Evolutionary conservation across 2,329 filamentous ascomycete species (phyloP).

Genomic region (Penicillium sp.): DNA sequence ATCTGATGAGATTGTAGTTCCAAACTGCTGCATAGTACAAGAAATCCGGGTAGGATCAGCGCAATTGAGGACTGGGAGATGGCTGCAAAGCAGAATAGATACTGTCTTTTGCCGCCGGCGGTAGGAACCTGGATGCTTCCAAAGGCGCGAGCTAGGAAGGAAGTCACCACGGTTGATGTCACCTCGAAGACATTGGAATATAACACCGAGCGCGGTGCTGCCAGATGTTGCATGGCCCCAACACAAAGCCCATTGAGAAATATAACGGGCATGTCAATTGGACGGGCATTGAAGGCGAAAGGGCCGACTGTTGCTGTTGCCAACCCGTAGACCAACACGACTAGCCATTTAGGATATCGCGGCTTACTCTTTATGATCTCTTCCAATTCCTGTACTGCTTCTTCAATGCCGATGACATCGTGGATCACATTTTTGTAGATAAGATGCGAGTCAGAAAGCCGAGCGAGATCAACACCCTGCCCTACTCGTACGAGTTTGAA

Average conservation of each 20-base stretch:
- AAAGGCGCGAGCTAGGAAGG: constrained; percentile 61
- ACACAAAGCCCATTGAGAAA: constrained; percentile 69
- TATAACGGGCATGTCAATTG: constrained; percentile 70
- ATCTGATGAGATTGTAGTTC: constrained; percentile 64
- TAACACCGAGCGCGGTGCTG: constrained; percentile 68
- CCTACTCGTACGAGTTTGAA: constrained; percentile 39
- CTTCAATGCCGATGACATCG: constrained; percentile 41
- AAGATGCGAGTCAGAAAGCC: constrained; percentile 40
- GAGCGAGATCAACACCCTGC: constrained; percentile 41
- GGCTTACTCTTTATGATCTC: constrained; percentile 54
- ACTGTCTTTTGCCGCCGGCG: constrained; percentile 25
- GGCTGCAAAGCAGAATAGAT: constrained; percentile 65
- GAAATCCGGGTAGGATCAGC: constrained; percentile 63
- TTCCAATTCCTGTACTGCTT: constrained; percentile 39
- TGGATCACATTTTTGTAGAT: constrained; percentile 46
- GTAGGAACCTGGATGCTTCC: constrained; percentile 53
- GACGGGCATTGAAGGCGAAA: constrained; percentile 69
- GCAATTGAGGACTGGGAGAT: constrained; percentile 66
- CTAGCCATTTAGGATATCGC: constrained; percentile 48
- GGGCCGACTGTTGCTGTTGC: constrained; percentile 70
- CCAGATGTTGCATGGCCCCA: constrained; percentile 67
- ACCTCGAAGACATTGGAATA: constrained; percentile 60
- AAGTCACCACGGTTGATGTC: constrained; percentile 58
- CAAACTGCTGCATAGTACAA: constrained; percentile 55
- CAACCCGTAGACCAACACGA: constrained; percentile 67